A percentile compares a stretch with the other conserved stretches of the same genome.
Conservation (phyloP, 2,329 filamentous ascomycete species). For the Phialophora verrucosa region DNA sequence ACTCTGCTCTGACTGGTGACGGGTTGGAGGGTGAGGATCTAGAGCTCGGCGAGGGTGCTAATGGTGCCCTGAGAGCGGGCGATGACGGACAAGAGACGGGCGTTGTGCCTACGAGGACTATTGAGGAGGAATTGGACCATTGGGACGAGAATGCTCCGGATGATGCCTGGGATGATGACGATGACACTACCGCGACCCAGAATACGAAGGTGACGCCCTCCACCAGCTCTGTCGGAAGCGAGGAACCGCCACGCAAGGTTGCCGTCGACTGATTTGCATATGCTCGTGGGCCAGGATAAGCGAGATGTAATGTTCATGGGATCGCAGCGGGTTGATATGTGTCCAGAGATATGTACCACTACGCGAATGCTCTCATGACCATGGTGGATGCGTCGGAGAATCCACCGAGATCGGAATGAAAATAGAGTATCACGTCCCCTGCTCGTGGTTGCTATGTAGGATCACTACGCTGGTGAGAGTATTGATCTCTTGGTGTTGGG, state of each 20-base stretch:
- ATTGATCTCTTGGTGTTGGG: background rate
- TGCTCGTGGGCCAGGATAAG: background rate
- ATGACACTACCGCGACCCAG: constrained; percentile 43
- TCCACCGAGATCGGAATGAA: background rate
- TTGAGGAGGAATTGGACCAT: constrained; percentile 87
- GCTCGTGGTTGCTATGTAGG: background rate
- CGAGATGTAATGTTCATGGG: background rate
- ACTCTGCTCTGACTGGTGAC: constrained; percentile 69
- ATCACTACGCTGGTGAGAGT: background rate
- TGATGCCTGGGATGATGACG: constrained; percentile 66
- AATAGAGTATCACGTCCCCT: background rate
- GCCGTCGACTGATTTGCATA: constrained; percentile 33
- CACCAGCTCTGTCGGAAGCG: constrained; percentile 39
- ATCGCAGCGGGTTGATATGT: background rate
- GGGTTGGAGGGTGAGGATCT: constrained; percentile 64
- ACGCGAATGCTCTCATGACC: background rate
- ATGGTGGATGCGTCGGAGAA: background rate
- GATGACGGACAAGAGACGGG: constrained; percentile 40
- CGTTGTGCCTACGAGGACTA: constrained; percentile 44
- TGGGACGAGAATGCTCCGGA: constrained; percentile 87
- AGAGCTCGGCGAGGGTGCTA: constrained; percentile 64
- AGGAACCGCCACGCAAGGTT: constrained; percentile 38
- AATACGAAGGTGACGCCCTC: constrained; percentile 40
- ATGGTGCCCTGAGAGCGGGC: constrained; percentile 18
- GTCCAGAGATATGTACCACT: background rate